Base-by-base conservation (phyloP, 805 yeast genomes). In the Brettanomyces custersianus region DNA sequence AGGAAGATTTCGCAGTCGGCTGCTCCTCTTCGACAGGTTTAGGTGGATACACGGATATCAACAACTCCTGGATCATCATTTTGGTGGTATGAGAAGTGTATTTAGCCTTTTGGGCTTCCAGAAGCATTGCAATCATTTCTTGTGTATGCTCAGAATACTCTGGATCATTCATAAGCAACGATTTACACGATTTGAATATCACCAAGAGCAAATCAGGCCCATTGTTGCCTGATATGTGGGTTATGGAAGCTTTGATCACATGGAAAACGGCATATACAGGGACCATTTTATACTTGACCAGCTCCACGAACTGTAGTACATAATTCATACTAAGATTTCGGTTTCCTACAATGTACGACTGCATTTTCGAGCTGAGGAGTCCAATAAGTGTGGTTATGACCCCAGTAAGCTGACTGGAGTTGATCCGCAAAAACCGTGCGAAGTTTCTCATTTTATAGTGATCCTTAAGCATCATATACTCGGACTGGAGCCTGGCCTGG, bases 121-220 rank as follows among this genome's bases (percentile, higher is more conserved):
- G 28, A 29, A 85, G 54, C 5, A 80, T 51, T 5, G 60, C 66
- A 25, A 86, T 57, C 79, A 84, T 70, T 40, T 75, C 77, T 12
- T 63, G 62, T 72, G 84, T 83, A 24, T 74, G 61, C 5, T 62
- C 68, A 33, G 61, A 62, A 40, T 75, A 78, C 18, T 76, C 83
- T 0, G 74, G 68, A 37, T 65, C 66, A 41, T 72, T 60, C 30
- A 80, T 52, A 34, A 87, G 62, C 39, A 77, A 73, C 39, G 74
- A 64, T 0, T 95, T 95, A 45, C 84, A 69, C 25, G 73, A 64
- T 47, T 87, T 94, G 48, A 85, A 79, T 29, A 85, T 59, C n/a
- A 78, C 67, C 8, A 75, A 65, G 38, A 87, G 57, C 6, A 79
- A 70, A 46, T 82, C 94, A 39, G 83, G 68, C 51, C 80, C 83